Conservation (phyloP, 2,329 filamentous ascomycete species). For the Botryosphaeria dothidea region DNA sequence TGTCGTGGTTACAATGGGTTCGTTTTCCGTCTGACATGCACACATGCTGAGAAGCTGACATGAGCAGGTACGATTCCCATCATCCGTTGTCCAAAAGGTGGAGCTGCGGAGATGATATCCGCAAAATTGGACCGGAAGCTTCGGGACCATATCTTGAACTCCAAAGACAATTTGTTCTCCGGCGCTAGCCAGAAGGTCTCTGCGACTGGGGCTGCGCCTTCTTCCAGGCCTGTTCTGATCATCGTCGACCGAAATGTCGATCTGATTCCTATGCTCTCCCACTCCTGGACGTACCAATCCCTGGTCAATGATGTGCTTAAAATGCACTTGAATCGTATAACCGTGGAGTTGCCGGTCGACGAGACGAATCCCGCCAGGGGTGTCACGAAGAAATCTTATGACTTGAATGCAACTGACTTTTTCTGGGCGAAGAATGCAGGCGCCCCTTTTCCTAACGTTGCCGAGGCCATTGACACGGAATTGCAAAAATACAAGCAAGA, state of each 20-base stretch:
- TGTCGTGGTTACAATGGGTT: conserved; percentile 97
- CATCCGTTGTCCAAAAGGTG: conserved; percentile 89
- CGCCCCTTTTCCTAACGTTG: conserved; percentile 90
- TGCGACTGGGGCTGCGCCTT: conserved; percentile 61
- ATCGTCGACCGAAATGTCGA: conserved; percentile 96
- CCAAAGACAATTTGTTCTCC: conserved; percentile 96
- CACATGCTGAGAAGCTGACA: conserved; percentile 17
- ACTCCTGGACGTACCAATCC: conserved; percentile 90
- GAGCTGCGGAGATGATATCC: conserved; percentile 90
- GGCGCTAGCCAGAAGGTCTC: conserved; percentile 58
- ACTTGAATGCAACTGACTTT: conserved; percentile 86
- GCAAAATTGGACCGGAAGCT: conserved; percentile 94
- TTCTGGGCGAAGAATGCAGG: conserved; percentile 95
- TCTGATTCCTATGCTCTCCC: conserved; percentile 96
- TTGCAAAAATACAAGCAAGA: conserved; percentile 95
- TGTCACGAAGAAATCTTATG: conserved; percentile 83
- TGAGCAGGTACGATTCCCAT: conserved; percentile 80
- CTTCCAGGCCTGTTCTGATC: conserved; percentile 83
- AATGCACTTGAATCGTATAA: conserved; percentile 90
- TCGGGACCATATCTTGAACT: conserved; percentile 93
- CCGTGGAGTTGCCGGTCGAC: conserved; percentile 80
- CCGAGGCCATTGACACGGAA: conserved; percentile 93
- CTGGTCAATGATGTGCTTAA: conserved; percentile 76
- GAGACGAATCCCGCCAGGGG: conserved; percentile 74
- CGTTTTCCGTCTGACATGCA: conserved; percentile 23